Evolutionary conservation across 2,329 filamentous ascomycete species (phyloP), one percentile per base, ranked within the genome.

Genomic region (Monosporascus sp.): DNA sequence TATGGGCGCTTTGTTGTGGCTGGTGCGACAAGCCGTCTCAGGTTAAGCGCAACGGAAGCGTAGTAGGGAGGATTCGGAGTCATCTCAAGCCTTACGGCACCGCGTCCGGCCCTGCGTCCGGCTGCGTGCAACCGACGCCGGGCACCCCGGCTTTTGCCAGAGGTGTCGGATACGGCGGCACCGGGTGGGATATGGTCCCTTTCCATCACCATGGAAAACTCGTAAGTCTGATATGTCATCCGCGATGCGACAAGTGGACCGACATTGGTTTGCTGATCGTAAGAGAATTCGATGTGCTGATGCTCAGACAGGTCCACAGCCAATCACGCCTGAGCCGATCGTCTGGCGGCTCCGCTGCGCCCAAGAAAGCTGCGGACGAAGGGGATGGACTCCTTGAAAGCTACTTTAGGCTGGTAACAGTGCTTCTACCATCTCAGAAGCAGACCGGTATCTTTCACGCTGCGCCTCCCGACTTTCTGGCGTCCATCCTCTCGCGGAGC

Each of bases 401-500:
- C 22, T 58, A 59, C 24, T 63, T 63, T 45, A 51, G 53, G 41
- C 46, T 64, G 3, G n/a, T 63, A 45, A 41, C 58, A 20, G 14
- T 50, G 7, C 45, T 63, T 2, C 51, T 65, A 15, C 57, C 58
- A 3, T 55, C 57, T 9, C 15, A 9, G 26, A 35, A 54, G 7
- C 17, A 28, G 7, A 5, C 14, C 24, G 35, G 31, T 2, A 17
- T 8, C 1, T 24, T 57, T 1, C 50, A 58, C 26, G 6, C 9
- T 3, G 48, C 46, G 3, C 53, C 58, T 3, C 54, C 55, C 1
- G 38, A 28, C 3, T 48, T 54, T 20, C 18, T 64, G 18, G 20
- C 24, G 5, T 31, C 48, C 8, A 58, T 61, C 22, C 51, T 65
- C 17, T 55, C 61, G n/a, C 63, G 62, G 17, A 63, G 60, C 37